Evolutionary conservation across 257 asterid genomes (phyloP).

Genomic region (Rhazya stricta): DNA sequence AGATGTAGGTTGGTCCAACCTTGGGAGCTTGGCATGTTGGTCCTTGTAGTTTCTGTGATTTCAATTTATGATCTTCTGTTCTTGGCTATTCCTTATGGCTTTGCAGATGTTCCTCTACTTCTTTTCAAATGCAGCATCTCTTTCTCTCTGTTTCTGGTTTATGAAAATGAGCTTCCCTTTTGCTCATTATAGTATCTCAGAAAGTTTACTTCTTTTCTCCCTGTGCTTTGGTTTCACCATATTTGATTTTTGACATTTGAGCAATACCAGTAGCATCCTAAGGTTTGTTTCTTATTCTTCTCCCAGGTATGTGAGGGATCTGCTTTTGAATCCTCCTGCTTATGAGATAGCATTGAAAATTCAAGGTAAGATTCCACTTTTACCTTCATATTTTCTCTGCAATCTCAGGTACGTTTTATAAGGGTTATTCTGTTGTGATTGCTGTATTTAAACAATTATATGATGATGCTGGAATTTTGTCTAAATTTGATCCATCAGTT

Average conservation of each 20-base stretch:
- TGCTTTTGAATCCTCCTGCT: slow-evolving; percentile 94
- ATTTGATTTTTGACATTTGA: background rate
- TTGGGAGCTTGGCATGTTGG: background rate
- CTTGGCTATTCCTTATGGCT: background rate
- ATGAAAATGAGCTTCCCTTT: background rate
- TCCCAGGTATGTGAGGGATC: slow-evolving; percentile 78
- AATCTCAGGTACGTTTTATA: background rate
- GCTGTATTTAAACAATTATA: background rate
- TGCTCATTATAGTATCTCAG: background rate
- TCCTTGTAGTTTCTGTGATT: background rate
- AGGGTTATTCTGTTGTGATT: background rate
- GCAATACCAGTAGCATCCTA: slow-evolving; percentile 1
- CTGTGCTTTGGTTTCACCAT: background rate
- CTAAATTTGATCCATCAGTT: background rate
- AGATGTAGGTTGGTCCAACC: too few relatives aligned
- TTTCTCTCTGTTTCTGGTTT: background rate
- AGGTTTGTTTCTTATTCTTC: slow-evolving; percentile 10
- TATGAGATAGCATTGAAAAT: slow-evolving; percentile 72
- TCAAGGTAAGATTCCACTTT: slow-evolving; percentile 46
- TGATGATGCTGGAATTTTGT: background rate
- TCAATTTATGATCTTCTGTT: background rate
- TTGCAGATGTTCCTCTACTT: background rate
- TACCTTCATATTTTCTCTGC: background rate
- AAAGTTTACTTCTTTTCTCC: background rate
- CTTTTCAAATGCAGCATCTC: background rate